phyloP scores from a whole-genome alignment of 768 basidiomycete species.

The Tulasnella sp. region DNA sequence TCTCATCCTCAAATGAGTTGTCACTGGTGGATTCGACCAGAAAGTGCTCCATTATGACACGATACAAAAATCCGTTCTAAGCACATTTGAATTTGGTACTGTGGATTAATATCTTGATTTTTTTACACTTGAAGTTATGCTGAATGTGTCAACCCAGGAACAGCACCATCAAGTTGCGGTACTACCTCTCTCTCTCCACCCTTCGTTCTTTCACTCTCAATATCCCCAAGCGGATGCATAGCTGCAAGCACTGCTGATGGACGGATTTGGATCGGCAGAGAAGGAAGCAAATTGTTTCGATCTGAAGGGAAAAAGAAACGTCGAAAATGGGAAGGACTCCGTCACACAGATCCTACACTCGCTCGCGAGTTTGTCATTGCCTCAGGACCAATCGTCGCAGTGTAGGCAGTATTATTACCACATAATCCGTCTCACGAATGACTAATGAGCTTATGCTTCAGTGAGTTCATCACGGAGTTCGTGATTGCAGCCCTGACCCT shows the following conservation, averaged over 20 bases:
- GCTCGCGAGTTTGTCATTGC: conserved; percentile 36
- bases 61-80: conserved; percentile 37
- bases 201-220: conserved; percentile 50
- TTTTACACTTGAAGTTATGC: conserved; percentile 20
- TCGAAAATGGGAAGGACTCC: conserved; percentile 54
- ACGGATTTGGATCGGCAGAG: conserved; percentile 55
- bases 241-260: conserved; percentile 70
- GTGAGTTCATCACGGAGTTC: background rate
- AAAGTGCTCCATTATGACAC: conserved; percentile 56
- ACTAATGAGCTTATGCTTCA: background rate
- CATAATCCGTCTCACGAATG: background rate
- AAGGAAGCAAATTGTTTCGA: conserved; percentile 28
- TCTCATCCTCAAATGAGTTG: background rate
- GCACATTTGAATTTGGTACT: background rate
- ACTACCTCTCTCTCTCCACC: conserved; percentile 44
- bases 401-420: conserved; percentile 33
- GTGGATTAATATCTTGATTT: background rate
- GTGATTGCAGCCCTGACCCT: background rate
- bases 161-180: conserved; percentile 2
- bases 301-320: conserved; percentile 28
- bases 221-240: conserved; percentile 46
- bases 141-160: conserved; percentile 43
- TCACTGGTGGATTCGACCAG: conserved; percentile 69
- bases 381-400: conserved; percentile 58
- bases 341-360: conserved; percentile 35